Percentiles rank a stretch among this genome's conserved stretches.
Conservation (phyloP, 805 yeast genomes). For the Lipomyces sp. region DNA sequence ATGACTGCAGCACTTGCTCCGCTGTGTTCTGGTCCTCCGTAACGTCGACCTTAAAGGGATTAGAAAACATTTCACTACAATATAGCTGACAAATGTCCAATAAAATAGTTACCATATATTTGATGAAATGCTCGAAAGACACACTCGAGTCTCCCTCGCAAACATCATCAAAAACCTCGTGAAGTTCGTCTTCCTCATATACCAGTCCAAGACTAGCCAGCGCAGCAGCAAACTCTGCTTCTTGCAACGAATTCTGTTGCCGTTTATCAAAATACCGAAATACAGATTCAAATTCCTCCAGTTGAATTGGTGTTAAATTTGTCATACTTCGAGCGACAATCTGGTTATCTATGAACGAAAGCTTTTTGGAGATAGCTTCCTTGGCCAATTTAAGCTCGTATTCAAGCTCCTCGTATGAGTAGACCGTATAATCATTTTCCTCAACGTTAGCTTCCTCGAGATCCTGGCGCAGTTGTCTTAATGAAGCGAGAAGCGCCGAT, state of each 20-base stretch:
- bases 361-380: constrained; percentile 41
- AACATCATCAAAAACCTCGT: constrained; percentile 40
- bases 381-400: constrained; percentile 41
- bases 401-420: constrained; percentile 41
- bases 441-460: constrained; percentile 41
- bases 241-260: constrained; percentile 41
- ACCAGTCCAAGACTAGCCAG: constrained; percentile 44
- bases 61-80: neutral
- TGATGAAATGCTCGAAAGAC: constrained; percentile 37
- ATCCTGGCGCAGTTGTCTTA: constrained; percentile 33
- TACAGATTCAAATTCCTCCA: constrained; percentile 46
- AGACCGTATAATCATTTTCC: constrained; percentile 41
- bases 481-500: constrained; percentile 33
- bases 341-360: constrained; percentile 45
- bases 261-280: constrained; percentile 44
- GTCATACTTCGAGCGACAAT: constrained; percentile 39
- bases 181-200: constrained; percentile 39
- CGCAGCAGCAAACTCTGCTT: constrained; percentile 45
- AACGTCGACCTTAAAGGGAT: constrained; percentile 33
- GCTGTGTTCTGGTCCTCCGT: constrained; percentile 42
- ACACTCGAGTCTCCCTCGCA: constrained; percentile 33
- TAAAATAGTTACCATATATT: constrained; percentile 34
- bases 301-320: constrained; percentile 39
- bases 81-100: neutral
- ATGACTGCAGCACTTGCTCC: constrained; percentile 41